These are phyloP conservation scores for Artemisia argyi DNA, from an alignment of 129 eudicot genomes.

Conservation along the genomic window DNA sequence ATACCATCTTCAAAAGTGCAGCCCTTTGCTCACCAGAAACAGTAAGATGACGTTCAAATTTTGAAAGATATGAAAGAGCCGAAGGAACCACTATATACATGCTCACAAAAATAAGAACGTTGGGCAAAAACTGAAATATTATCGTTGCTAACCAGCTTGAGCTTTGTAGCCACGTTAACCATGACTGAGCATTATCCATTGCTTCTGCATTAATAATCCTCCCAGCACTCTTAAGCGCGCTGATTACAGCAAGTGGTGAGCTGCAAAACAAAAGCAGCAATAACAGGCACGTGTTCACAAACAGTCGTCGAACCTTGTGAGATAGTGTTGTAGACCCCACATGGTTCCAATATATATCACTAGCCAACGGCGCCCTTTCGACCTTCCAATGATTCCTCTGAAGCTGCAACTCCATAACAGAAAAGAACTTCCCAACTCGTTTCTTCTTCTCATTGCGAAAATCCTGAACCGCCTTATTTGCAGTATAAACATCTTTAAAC, in stretches of 20 bases:
- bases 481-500: conserved; percentile 89
- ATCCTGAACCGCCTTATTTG: conserved; percentile 91
- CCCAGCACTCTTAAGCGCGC: conserved; percentile 74
- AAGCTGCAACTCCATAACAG: conserved; percentile 76
- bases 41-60: conserved; percentile 86
- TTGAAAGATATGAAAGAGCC: conserved; percentile 82
- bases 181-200: conserved; percentile 79
- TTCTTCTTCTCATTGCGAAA: conserved; percentile 72
- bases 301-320: conserved; percentile 61
- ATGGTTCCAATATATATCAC: conserved; percentile 97
- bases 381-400: conserved; percentile 97
- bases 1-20: conserved; percentile 88
- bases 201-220: conserved; percentile 97
- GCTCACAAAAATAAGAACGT: conserved; percentile 90
- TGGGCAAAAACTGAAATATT: conserved; percentile 90
- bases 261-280: conserved; percentile 86
- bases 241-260: conserved; percentile 91
- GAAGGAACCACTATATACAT: conserved; percentile 93
- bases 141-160: conserved; percentile 94
- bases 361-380: conserved; percentile 91
- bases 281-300: conserved; percentile 74
- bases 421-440: conserved; percentile 81
- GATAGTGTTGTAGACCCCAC: conserved; percentile 81
- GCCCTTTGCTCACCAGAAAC: conserved; percentile 97
- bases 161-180: conserved; percentile 96